Conservation (phyloP, 148 eudicot genomes). For the Diospyros lotus region DNA sequence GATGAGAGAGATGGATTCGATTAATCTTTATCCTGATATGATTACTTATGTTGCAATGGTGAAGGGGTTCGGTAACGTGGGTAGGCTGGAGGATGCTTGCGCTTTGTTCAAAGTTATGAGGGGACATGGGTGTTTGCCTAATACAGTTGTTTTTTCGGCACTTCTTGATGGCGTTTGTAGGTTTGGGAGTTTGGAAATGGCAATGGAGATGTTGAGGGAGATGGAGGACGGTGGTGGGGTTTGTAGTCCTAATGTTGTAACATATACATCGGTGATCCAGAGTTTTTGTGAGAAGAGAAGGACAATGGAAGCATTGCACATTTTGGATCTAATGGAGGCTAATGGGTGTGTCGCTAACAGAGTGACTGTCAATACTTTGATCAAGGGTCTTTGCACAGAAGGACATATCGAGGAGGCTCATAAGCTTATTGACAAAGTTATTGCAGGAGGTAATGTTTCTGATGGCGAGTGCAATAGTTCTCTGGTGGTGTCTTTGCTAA, state of each 20-base stretch:
- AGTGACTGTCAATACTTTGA: slow-evolving; percentile 49
- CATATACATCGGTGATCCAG: slow-evolving; percentile 65
- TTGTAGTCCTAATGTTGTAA: slow-evolving; percentile 62
- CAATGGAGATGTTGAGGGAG: slow-evolving; percentile 53
- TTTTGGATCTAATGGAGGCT: slow-evolving; percentile 61
- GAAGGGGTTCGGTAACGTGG: slow-evolving; percentile 39
- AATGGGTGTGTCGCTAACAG: slow-evolving; percentile 56
- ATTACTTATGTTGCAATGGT: slow-evolving; percentile 41
- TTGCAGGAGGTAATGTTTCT: slow-evolving; percentile 36
- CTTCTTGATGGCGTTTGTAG: slow-evolving; percentile 72
- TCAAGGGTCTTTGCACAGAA: slow-evolving; percentile 58
- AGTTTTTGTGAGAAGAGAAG: slow-evolving; percentile 52
- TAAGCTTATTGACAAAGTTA: slow-evolving; percentile 42
- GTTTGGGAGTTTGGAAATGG: slow-evolving; percentile 51
- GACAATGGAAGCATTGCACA: slow-evolving; percentile 46
- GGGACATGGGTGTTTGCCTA: slow-evolving; percentile 52
- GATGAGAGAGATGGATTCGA: slow-evolving; percentile 52
- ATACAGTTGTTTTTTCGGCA: slow-evolving; percentile 52
- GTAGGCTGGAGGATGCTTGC: slow-evolving; percentile 41
- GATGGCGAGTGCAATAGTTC: slow-evolving; percentile 57
- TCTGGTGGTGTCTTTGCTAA: slow-evolving; percentile 45
- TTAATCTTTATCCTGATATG: slow-evolving; percentile 59
- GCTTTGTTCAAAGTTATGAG: slow-evolving; percentile 44
- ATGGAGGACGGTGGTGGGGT: slow-evolving; percentile 74
- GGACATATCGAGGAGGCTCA: slow-evolving; percentile 53